A percentile compares a stretch with the other conserved stretches of the same genome.
These are phyloP conservation scores for Ampelomyces quisqualis DNA, from an alignment of 2,329 filamentous ascomycete genomes.

Conservation along the genomic window DNA sequence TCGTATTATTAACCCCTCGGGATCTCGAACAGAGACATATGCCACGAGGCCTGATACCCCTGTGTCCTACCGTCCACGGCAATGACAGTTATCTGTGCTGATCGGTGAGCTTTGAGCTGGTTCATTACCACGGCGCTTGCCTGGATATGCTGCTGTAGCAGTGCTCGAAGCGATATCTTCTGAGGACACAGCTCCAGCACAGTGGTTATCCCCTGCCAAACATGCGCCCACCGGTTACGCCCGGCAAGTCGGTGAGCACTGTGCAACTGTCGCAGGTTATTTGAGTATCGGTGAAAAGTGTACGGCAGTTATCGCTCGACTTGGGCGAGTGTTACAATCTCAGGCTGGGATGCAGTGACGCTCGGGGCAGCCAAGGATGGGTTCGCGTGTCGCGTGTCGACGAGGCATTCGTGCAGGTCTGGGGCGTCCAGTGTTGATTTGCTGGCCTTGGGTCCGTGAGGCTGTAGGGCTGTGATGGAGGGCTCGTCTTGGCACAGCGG, in stretches of 20 bases:
- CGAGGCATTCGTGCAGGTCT: conserved; percentile 3
- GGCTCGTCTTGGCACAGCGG: conserved; percentile 17
- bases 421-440: conserved; percentile 5
- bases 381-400: conserved; percentile 18
- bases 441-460: conserved; percentile 25
- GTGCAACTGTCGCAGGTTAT: conserved; percentile 5
- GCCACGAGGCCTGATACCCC: conserved; percentile 28
- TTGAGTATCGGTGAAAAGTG: conserved; percentile 10
- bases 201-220: conserved; percentile 14
- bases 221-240: conserved; percentile 12
- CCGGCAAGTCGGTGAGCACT: conserved; percentile 16
- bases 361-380: conserved; percentile 16
- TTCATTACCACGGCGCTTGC: conserved; percentile 20
- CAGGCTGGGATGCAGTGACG: conserved; percentile 8
- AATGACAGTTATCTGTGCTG: conserved; percentile 13
- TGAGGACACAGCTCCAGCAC: conserved; percentile 7
- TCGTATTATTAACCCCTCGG: conserved; percentile 15
- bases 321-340: conserved; percentile 13
- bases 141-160: conserved; percentile 11
- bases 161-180: conserved; percentile 10
- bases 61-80: conserved; percentile 11
- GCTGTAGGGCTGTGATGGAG: conserved; percentile 22
- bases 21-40: conserved; percentile 22
- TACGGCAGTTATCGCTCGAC: conserved; percentile 17
- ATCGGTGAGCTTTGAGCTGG: conserved; percentile 18